phyloP scores from a whole-genome alignment of 257 asterid species.

The Agastache rugosa region DNA sequence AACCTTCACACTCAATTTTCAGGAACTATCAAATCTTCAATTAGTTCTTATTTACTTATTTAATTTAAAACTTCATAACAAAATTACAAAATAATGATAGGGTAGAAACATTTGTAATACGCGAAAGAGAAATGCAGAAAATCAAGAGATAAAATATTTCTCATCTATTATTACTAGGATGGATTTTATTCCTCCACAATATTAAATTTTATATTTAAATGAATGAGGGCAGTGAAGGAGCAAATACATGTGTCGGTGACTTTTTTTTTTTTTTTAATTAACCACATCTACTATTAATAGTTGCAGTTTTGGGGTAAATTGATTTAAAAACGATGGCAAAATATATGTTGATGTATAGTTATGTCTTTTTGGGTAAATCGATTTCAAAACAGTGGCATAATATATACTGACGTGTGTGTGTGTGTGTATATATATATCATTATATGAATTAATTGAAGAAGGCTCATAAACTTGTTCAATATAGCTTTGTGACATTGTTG shows the following conservation, averaged over 20 bases:
- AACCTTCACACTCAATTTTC: not conserved
- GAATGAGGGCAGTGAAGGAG: not conserved
- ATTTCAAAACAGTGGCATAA: too few species aligned
- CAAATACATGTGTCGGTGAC: constrained; percentile 9
- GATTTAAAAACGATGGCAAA: not conserved
- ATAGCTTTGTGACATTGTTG: too few species aligned
- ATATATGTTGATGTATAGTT: not conserved
- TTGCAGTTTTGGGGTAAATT: not conserved
- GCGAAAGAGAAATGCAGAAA: not conserved
- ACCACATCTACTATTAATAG: not conserved
- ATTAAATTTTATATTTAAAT: not conserved
- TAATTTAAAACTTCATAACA: not conserved
- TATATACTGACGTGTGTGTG: too few species aligned
- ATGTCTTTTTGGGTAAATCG: not conserved
- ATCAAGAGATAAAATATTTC: not conserved
- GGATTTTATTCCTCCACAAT: not conserved
- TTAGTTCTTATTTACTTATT: not conserved
- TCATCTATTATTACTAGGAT: not conserved
- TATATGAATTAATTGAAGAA: not conserved
- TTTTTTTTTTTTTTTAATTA: not conserved
- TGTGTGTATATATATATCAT: too few species aligned
- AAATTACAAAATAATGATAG: not conserved
- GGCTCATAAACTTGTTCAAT: too few species aligned
- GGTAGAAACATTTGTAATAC: not conserved
- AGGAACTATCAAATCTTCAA: not conserved